Evolutionary conservation across 2,329 filamentous ascomycete genomes (phyloP).

Genomic region (Catunica adiposa): DNA sequence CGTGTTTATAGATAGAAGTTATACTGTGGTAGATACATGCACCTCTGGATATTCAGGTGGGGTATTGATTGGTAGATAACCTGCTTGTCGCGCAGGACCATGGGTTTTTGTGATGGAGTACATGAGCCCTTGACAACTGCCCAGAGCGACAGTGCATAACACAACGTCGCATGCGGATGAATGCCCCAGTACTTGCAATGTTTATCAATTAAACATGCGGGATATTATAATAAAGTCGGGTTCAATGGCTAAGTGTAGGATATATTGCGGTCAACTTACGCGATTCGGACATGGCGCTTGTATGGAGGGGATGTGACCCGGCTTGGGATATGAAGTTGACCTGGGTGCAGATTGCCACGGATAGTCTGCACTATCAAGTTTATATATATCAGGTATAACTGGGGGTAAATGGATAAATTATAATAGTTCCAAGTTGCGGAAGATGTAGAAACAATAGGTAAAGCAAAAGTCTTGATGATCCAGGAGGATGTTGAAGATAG

Average conservation of each 20-base stretch:
- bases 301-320: neutral
- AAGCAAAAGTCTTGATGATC: no score
- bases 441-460: no score
- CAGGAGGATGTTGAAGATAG: neutral
- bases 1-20: neutral
- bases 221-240: neutral
- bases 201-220: neutral
- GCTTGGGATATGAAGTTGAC: neutral
- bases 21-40: no score
- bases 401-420: no score
- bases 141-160: neutral
- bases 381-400: no score
- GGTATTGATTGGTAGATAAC: neutral
- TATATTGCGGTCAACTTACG: slow-evolving; percentile 3
- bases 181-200: neutral
- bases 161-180: neutral
- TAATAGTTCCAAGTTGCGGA: no score
- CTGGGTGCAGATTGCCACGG: no score
- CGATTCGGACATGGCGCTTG: slow-evolving; percentile 10
- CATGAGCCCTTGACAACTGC: neutral
- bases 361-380: no score
- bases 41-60: neutral
- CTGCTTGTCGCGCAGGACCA: no score
- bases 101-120: no score
- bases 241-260: neutral